phyloP scores from a whole-genome alignment of 805 yeast genomes.

The Yarrowia alimentaria region DNA sequence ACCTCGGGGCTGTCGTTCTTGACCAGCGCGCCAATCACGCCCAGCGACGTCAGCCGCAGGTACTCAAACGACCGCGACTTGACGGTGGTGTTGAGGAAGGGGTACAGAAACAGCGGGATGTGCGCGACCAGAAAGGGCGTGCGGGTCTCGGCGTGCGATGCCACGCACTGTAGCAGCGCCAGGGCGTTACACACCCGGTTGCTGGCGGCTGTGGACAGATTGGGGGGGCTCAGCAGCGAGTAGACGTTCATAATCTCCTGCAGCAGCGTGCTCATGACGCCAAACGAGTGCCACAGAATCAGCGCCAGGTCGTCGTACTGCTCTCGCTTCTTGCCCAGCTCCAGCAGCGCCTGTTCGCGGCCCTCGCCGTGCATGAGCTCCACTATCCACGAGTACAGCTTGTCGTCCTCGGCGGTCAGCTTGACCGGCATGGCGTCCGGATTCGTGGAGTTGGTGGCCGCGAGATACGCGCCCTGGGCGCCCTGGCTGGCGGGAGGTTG shows the following conservation, averaged over 20 bases:
- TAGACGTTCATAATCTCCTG: constrained; percentile 90
- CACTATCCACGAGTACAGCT: constrained; percentile 84
- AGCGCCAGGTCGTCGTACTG: constrained; percentile 91
- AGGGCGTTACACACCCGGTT: constrained; percentile 94
- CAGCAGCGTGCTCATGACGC: constrained; percentile 87
- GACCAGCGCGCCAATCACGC: constrained; percentile 95
- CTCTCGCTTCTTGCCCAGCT: constrained; percentile 90
- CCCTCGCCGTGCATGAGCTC: constrained; percentile 88
- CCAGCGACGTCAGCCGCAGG: constrained; percentile 84
- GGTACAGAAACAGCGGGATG: constrained; percentile 87
- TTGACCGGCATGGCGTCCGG: constrained; percentile 22
- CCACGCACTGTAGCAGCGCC: constrained; percentile 93
- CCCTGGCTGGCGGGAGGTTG: too few relatives aligned
- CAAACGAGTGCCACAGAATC: constrained; percentile 93
- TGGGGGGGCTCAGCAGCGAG: constrained; percentile 85
- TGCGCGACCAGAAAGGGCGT: constrained; percentile 83
- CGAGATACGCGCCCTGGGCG: too few relatives aligned
- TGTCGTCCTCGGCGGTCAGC: constrained; percentile 56
- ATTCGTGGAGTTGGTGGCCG: not conserved
- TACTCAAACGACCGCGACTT: constrained; percentile 93
- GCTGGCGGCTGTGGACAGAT: constrained; percentile 77
- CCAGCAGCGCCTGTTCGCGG: constrained; percentile 88
- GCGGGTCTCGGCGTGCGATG: constrained; percentile 90
- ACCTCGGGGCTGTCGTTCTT: constrained; percentile 96
- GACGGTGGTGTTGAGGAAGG: constrained; percentile 87